phyloP scores from a whole-genome alignment of 1,284 basidiomycete species.

The Entoloma clypeatum region DNA sequence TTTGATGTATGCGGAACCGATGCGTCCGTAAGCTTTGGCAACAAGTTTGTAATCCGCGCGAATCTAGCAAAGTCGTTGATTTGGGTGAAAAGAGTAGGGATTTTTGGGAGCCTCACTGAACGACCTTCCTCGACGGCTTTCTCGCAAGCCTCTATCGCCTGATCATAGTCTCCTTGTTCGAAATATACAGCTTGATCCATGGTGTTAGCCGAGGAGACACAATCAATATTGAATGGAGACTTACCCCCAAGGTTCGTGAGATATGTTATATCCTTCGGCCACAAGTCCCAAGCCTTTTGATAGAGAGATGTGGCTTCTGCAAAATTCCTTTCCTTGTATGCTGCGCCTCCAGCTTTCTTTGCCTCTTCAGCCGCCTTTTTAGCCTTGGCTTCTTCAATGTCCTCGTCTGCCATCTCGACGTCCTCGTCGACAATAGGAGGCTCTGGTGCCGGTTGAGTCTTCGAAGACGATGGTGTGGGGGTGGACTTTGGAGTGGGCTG shows the following conservation, averaged over 20 bases:
- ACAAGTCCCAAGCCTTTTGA: constrained; percentile 88
- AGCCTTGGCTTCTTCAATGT: constrained; percentile 57
- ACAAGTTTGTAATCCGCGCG: constrained; percentile 80
- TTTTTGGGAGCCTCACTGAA: constrained; percentile 44
- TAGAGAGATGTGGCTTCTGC: constrained; percentile 71
- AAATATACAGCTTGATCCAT: constrained; percentile 75
- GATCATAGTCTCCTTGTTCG: constrained; percentile 89
- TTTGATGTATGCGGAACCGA: constrained; percentile 83
- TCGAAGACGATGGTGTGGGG: constrained; percentile 40
- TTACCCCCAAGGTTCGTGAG: constrained; percentile 84
- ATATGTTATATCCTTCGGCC: constrained; percentile 93
- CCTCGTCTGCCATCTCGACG: constrained; percentile 59
- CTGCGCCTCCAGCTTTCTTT: constrained; percentile 76
- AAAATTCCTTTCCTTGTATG: constrained; percentile 86
- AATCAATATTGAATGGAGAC: constrained; percentile 30
- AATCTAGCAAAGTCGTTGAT: constrained; percentile 40
- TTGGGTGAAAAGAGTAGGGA: constrained; percentile 1
- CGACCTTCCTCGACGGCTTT: constrained; percentile 95
- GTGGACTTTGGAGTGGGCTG: constrained; percentile 38
- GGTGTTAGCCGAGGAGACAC: background rate
- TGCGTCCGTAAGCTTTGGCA: constrained; percentile 87
- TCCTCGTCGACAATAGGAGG: constrained; percentile 48
- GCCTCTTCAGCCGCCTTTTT: constrained; percentile 75
- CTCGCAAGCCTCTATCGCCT: constrained; percentile 88
- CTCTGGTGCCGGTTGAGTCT: constrained; percentile 36